Evolutionary conservation across 106 monocot species (phyloP), one percentile per base, ranked within the genome.

Genomic region (Xerophyta viscosa): DNA sequence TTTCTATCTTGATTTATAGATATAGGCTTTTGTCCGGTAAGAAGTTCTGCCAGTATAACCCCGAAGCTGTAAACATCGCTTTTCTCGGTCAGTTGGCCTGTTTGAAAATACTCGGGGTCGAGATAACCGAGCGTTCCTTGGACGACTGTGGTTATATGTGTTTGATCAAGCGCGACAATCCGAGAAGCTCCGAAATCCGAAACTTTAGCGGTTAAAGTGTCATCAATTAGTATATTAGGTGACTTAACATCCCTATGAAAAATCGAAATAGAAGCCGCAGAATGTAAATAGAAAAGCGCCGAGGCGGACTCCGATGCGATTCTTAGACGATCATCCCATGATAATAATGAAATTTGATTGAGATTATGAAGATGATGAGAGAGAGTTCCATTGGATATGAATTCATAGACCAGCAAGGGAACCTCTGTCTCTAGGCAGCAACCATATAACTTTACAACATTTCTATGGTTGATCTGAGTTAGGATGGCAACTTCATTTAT

Each of bases 371-470:
- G 42, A 27, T 41, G 57, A 25, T 41, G 2, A 12, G 25, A 41
- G n/a, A 57, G 57, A 10, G 57, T 41, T n/a, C 57, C 57, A 8
- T 24, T 24, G 1, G 57, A 57, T 10, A 57, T 27, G 25, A 57
- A n/a, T n/a, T n/a, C n/a, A n/a, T n/a, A n/a, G n/a, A n/a, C n/a
- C n/a, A n/a, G n/a, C n/a, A n/a, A n/a, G n/a, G n/a, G n/a, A n/a
- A n/a, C n/a, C n/a, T 53, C 29, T 0, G 71, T 67, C 39, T 81
- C 75, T 27, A 71, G 27, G 31, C 71, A 81, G 29, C 80, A 81
- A 8, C 75, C 80, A 31, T 71, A 33, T 0, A 81, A 62, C 24
- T 58, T 62, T 12, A 75, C 75, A 0, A 75, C 66, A 33, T 75
- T 75, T 24, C 26, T 57, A 24, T 81, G 70, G 10, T 62, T 49